Conservation (phyloP, 768 basidiomycete species). For the Auriscalpium microsporum region DNA sequence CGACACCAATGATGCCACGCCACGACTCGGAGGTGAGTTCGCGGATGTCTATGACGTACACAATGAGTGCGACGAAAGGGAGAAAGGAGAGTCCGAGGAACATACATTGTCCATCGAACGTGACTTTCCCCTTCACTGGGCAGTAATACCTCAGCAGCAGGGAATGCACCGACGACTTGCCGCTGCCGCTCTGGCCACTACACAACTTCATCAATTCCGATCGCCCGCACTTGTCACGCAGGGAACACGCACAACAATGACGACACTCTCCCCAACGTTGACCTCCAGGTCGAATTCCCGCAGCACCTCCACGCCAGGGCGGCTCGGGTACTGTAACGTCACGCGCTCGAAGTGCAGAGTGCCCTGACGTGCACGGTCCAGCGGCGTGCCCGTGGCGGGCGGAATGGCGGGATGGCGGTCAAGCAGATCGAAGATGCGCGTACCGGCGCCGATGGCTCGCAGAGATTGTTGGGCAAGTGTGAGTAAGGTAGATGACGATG, state of each 20-base stretch:
- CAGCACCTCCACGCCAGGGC: conserved; percentile 72
- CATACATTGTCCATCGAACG: conserved; percentile 79
- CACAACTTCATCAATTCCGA: not conserved
- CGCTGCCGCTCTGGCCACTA: conserved; percentile 88
- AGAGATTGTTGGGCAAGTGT: conserved; percentile 1
- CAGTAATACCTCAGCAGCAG: conserved; percentile 86
- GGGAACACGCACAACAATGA: conserved; percentile 73
- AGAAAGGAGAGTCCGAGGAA: not conserved
- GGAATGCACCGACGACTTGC: conserved; percentile 88
- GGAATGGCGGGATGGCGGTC: conserved; percentile 73
- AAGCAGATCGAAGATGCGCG: conserved; percentile 88
- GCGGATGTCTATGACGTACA: conserved; percentile 56
- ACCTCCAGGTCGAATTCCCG: conserved; percentile 78
- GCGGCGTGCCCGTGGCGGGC: conserved; percentile 47
- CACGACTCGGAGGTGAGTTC: conserved; percentile 81
- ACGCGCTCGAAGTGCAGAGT: conserved; percentile 76
- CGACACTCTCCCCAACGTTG: conserved; percentile 78
- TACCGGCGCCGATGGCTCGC: conserved; percentile 87
- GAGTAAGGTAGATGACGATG: not conserved
- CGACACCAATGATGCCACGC: conserved; percentile 85
- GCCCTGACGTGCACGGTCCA: conserved; percentile 54
- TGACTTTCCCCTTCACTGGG: conserved; percentile 72
- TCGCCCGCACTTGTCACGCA: not conserved
- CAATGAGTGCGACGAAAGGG: not conserved
- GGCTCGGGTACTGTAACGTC: conserved; percentile 82